Percentiles rank a stretch among this genome's conserved stretches.
Conservation (phyloP, 2,329 filamentous ascomycete species). For the Cephalotrichum gorgonifer region DNA sequence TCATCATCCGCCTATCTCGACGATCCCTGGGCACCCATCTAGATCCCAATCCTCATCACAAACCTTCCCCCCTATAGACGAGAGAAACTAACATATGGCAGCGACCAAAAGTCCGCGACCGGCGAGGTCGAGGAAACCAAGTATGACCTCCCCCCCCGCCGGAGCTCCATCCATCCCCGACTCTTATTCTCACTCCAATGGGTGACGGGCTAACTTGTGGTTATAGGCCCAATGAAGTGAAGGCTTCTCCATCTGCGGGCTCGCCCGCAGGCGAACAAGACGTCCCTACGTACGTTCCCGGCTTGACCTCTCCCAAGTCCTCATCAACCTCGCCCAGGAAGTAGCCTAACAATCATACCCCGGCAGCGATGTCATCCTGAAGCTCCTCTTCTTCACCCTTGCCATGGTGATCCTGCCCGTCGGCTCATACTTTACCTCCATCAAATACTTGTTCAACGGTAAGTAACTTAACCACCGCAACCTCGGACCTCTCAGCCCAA, state of each 20-base stretch:
- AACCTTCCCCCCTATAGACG: neutral
- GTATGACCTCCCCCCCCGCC: neutral
- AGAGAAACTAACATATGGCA: neutral
- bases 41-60: neutral
- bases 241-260: neutral
- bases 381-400: constrained; percentile 80
- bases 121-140: neutral
- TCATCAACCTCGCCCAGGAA: neutral
- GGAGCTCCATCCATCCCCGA: neutral
- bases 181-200: neutral
- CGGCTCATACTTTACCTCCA: constrained; percentile 74
- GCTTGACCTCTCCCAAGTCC: neutral
- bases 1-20: neutral
- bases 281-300: constrained; percentile 61
- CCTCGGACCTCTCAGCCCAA: no score
- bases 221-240: neutral
- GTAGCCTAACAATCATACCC: constrained; percentile 1
- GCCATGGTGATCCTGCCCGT: constrained; percentile 87
- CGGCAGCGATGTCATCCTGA: constrained; percentile 69
- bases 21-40: neutral
- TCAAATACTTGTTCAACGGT: constrained; percentile 72
- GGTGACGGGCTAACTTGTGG: neutral
- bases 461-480: constrained; percentile 11
- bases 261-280: constrained; percentile 47
- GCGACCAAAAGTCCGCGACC: neutral